phyloP scores from a whole-genome alignment of 2,329 filamentous ascomycete genomes.

The Cladosporium phlei region DNA sequence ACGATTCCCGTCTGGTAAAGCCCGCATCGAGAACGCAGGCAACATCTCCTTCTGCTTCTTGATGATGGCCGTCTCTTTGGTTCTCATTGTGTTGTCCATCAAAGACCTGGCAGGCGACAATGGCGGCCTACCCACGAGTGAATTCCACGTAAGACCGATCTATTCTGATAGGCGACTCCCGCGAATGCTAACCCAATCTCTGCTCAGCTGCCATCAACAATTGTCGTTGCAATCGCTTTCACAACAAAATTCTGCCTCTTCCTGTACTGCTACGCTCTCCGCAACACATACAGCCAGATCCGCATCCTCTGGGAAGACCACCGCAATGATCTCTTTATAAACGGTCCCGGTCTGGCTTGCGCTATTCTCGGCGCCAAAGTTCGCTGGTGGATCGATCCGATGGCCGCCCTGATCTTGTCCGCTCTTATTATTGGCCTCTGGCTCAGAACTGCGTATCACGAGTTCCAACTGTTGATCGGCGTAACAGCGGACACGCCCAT shows the following conservation, averaged over 20 bases:
- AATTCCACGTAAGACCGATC: conserved; percentile 11
- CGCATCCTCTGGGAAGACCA: conserved; percentile 95
- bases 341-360: conserved; percentile 80
- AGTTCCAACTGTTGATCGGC: conserved; percentile 88
- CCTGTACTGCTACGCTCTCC: conserved; percentile 84
- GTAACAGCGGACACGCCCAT: conserved; percentile 79
- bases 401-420: conserved; percentile 81
- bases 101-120: conserved; percentile 59
- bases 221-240: conserved; percentile 82
- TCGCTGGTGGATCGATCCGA: conserved; percentile 90
- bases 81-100: conserved; percentile 84
- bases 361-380: conserved; percentile 87
- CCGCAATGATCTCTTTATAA: conserved; percentile 94
- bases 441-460: conserved; percentile 77
- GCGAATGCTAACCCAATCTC: neutral
- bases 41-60: conserved; percentile 96
- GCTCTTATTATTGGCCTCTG: conserved; percentile 73
- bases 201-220: conserved; percentile 65
- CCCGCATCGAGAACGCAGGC: conserved; percentile 87
- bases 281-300: conserved; percentile 87
- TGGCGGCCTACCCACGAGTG: conserved; percentile 33
- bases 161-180: neutral
- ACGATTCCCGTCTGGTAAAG: conserved; percentile 87
- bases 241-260: conserved; percentile 77
- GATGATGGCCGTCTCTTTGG: conserved; percentile 87